Evolutionary conservation across 345 rosid genomes (phyloP), one percentile per base, ranked within the genome.

Genomic region (Salix koriyanagi): DNA sequence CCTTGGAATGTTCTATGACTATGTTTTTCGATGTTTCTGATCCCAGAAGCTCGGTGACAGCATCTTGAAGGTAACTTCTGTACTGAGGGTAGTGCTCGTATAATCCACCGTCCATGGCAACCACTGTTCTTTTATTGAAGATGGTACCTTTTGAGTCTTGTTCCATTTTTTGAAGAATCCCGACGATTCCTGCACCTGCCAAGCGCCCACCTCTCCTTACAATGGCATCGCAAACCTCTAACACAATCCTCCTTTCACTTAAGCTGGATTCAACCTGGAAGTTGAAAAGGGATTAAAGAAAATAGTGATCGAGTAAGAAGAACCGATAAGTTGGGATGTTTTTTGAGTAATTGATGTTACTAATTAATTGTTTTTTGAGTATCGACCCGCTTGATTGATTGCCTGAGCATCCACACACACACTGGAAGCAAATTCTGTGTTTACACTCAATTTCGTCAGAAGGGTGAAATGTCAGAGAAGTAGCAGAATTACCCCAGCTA

Each of bases 131-230:
- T 78, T 88, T 87, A 23, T 92, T 87, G 0, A 84, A 88, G 44
- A 87, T 75, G 23, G 82, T 58, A 36, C 92, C 91, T 75, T 87
- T 81, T 0, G 97, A 85, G 28, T 90, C 96, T 52, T 81, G 84
- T 76, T 87, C 98, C 83, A 91, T 85, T 89, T 92, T 94, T 75
- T 91, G 89, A 65, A 92, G 87, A 74, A 92, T 83, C 42, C 96
- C 91, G 2, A 91, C 98, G n/a, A 94, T 88, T 56, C 98, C 97
- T 7, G 97, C 97, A 50, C 97, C 97, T 0, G 97, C 97, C 81
- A 94, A 79, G 50, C 95, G 86, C 4, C 95, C 94, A 41, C 91
- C 95, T 28, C 97, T 87, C 83, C 81, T 88, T 69, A 88, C 90
- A 18, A 94, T 83, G 9, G 93, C 76, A 71, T 91, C 92, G 25